Conservation (phyloP, 495 filamentous ascomycete genomes). For the Venustampulla echinocandica region DNA sequence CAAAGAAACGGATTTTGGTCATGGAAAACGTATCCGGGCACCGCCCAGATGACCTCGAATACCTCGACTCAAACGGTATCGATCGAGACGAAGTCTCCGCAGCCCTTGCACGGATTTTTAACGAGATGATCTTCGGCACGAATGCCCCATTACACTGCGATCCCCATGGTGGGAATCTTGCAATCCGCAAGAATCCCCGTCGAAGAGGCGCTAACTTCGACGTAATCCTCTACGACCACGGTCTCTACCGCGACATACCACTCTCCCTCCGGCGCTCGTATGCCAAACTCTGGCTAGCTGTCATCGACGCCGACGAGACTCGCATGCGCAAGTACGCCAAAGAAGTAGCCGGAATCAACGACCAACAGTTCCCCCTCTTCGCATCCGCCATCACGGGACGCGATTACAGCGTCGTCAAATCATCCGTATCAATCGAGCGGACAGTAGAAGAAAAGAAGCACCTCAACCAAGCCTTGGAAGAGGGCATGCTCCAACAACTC, state of each 20-base stretch:
- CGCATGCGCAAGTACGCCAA: slow-evolving; percentile 81
- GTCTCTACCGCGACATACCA: slow-evolving; percentile 90
- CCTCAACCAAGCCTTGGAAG: slow-evolving; percentile 72
- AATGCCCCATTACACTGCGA: slow-evolving; percentile 91
- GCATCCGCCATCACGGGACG: slow-evolving; percentile 94
- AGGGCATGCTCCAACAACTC: slow-evolving; percentile 79
- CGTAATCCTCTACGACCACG: slow-evolving; percentile 96
- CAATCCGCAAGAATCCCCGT: slow-evolving; percentile 64
- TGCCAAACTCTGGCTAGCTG: slow-evolving; percentile 94
- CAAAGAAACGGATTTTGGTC: slow-evolving; percentile 78
- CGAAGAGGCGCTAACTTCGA: slow-evolving; percentile 70
- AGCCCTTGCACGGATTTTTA: slow-evolving; percentile 86
- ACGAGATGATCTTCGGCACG: slow-evolving; percentile 98
- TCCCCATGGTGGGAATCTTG: slow-evolving; percentile 94
- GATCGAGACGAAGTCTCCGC: slow-evolving; percentile 95
- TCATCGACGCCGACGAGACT: slow-evolving; percentile 77
- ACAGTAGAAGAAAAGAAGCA: slow-evolving; percentile 67
- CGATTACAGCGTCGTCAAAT: slow-evolving; percentile 68
- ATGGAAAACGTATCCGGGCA: slow-evolving; percentile 90
- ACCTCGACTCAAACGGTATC: slow-evolving; percentile 76
- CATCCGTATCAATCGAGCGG: slow-evolving; percentile 51
- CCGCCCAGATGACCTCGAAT: slow-evolving; percentile 83
- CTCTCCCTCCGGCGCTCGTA: slow-evolving; percentile 70
- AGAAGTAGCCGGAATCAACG: slow-evolving; percentile 80
- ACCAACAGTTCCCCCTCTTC: slow-evolving; percentile 92